Conservation (phyloP, 495 filamentous ascomycete genomes). For the Endocarpon pusillum region DNA sequence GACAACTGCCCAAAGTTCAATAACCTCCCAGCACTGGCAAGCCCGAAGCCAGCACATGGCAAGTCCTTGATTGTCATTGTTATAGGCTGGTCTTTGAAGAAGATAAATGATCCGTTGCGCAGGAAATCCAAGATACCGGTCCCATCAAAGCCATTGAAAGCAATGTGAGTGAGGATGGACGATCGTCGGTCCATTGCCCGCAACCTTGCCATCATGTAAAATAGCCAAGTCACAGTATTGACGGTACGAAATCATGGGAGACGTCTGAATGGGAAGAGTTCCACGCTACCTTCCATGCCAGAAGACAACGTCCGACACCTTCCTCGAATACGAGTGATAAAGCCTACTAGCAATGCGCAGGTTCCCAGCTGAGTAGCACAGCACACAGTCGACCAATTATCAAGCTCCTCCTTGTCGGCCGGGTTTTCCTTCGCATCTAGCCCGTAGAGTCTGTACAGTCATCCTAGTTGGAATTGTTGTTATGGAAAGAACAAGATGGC, state of each 20-base stretch:
- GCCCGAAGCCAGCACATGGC: slow-evolving; percentile 28
- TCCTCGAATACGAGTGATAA: neutral
- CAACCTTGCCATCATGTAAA: slow-evolving; percentile 25
- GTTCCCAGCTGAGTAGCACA: slow-evolving; percentile 31
- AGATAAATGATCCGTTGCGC: slow-evolving; percentile 32
- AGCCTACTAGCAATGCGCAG: slow-evolving; percentile 30
- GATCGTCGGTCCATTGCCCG: slow-evolving; percentile 26
- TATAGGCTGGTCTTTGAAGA: slow-evolving; percentile 24
- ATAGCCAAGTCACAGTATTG: slow-evolving; percentile 32
- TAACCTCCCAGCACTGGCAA: slow-evolving; percentile 23
- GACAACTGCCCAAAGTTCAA: slow-evolving; percentile 34
- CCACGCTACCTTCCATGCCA: slow-evolving; percentile 42
- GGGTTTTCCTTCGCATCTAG: slow-evolving; percentile 20
- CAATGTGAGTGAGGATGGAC: slow-evolving; percentile 31
- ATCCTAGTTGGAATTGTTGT: slow-evolving; percentile 33
- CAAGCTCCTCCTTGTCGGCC: slow-evolving; percentile 12
- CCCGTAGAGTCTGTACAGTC: slow-evolving; percentile 30
- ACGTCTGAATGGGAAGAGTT: slow-evolving; percentile 24
- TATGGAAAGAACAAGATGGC: slow-evolving; percentile 37
- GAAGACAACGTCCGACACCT: neutral
- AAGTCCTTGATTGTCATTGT: slow-evolving; percentile 24
- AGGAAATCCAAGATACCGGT: slow-evolving; percentile 35
- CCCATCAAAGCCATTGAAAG: slow-evolving; percentile 34
- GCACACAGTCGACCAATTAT: slow-evolving; percentile 25
- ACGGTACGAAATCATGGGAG: slow-evolving; percentile 31